Percentiles rank a stretch among this genome's conserved stretches.
Evolutionary conservation across 139 green algal species (phyloP).

Genomic region (Chlamydomonas sp.): DNA sequence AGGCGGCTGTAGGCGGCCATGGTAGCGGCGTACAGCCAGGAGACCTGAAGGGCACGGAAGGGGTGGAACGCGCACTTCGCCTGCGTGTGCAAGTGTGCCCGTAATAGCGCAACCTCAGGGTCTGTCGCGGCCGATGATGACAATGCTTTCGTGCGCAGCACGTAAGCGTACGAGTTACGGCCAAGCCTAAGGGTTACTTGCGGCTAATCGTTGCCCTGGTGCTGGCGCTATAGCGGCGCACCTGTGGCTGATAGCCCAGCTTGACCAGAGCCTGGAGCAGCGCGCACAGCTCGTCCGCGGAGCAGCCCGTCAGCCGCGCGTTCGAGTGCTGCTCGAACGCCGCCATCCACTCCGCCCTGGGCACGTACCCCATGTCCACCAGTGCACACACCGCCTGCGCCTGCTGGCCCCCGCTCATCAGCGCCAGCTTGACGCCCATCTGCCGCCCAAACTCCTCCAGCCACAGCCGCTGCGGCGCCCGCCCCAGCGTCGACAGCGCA

Average conservation of each 20-base stretch:
- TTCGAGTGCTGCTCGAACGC: constrained; percentile 38
- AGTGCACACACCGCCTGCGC: constrained; percentile 23
- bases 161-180: too few relatives aligned
- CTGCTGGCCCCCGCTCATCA: constrained; percentile 31
- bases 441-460: constrained; percentile 44
- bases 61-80: neutral
- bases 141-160: too few relatives aligned
- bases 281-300: constrained; percentile 27
- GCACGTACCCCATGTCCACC: constrained; percentile 36
- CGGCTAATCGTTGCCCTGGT: too few relatives aligned
- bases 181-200: too few relatives aligned
- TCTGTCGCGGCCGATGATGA: too few relatives aligned
- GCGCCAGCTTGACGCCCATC: constrained; percentile 14
- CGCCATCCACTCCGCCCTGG: constrained; percentile 31
- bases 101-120: too few relatives aligned
- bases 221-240: neutral
- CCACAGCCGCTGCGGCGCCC: constrained; percentile 41
- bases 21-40: constrained; percentile 66
- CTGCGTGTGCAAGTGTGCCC: too few relatives aligned
- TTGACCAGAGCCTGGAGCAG: constrained; percentile 37
- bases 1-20: constrained; percentile 52
- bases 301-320: constrained; percentile 22
- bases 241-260: constrained; percentile 28
- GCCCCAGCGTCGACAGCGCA: constrained; percentile 36
- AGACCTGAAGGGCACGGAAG: constrained; percentile 32